Conservation (phyloP, 2,329 filamentous ascomycete species). For the Pseudogymnoascus sp. region DNA sequence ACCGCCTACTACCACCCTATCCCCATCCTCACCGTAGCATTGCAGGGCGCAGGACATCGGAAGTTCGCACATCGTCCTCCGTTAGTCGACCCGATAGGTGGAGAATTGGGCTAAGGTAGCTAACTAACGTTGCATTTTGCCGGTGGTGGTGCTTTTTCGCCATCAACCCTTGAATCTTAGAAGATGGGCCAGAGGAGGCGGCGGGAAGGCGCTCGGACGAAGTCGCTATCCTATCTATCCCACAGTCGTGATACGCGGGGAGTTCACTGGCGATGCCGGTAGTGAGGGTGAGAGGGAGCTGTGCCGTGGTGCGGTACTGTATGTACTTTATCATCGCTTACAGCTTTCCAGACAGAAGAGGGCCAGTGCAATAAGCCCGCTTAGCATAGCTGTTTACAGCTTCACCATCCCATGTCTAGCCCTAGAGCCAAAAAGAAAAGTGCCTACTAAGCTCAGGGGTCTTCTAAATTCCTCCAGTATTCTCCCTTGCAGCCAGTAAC, state of each 20-base stretch:
- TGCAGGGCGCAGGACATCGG: not conserved
- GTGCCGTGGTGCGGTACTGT: not conserved
- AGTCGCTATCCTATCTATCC: too few relatives aligned
- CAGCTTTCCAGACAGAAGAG: not conserved
- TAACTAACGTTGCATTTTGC: not conserved
- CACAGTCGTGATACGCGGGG: not conserved
- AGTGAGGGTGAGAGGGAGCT: not conserved
- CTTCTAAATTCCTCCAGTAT: not conserved
- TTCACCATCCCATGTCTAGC: not conserved
- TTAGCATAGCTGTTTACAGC: not conserved
- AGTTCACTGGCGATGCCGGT: not conserved
- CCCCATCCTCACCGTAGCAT: not conserved
- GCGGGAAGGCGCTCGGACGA: not conserved
- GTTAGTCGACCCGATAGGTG: not conserved
- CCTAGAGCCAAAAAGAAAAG: not conserved
- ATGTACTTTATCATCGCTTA: not conserved
- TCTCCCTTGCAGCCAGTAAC: not conserved
- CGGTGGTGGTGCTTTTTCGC: not conserved
- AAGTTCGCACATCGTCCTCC: not conserved
- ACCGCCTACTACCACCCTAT: too few relatives aligned
- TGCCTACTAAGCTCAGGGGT: not conserved
- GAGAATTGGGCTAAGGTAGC: not conserved
- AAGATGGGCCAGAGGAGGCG: not conserved
- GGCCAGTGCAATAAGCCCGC: not conserved
- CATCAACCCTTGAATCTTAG: too few relatives aligned